phyloP scores from a whole-genome alignment of 257 asterid genomes.

The Solanum pimpinellifolium region DNA sequence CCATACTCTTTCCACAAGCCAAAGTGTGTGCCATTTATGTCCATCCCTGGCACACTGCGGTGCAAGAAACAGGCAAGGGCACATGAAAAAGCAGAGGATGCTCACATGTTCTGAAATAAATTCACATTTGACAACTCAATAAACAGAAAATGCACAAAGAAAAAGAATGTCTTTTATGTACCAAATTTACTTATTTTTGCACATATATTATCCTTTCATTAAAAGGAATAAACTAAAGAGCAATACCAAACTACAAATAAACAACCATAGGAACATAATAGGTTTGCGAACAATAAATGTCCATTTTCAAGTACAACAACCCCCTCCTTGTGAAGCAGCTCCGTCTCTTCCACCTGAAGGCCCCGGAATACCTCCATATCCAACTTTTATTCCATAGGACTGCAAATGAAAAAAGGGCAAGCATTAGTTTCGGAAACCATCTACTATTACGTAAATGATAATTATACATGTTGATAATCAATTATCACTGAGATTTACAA shows the following conservation, averaged over 20 bases:
- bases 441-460: background rate
- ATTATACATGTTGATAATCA: background rate
- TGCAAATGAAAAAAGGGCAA: slow-evolving; percentile 14
- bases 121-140: background rate
- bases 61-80: background rate
- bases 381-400: slow-evolving; percentile 90
- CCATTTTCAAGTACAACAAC: slow-evolving; percentile 66
- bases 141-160: background rate
- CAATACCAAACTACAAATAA: slow-evolving; percentile 3
- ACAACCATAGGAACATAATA: background rate
- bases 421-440: background rate
- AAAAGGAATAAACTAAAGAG: background rate
- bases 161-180: background rate
- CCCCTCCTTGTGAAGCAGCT: slow-evolving; percentile 65
- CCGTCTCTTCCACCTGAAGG: slow-evolving; percentile 75
- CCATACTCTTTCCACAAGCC: background rate
- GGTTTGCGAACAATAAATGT: background rate
- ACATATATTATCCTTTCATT: background rate
- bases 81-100: background rate
- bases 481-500: background rate
- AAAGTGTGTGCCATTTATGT: background rate
- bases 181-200: background rate
- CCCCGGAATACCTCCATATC: slow-evolving; percentile 72
- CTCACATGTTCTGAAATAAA: background rate
- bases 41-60: background rate